These are phyloP conservation scores for Rhinocladiella similis DNA, from an alignment of 2,329 filamentous ascomycete genomes.

Conservation along the genomic window DNA sequence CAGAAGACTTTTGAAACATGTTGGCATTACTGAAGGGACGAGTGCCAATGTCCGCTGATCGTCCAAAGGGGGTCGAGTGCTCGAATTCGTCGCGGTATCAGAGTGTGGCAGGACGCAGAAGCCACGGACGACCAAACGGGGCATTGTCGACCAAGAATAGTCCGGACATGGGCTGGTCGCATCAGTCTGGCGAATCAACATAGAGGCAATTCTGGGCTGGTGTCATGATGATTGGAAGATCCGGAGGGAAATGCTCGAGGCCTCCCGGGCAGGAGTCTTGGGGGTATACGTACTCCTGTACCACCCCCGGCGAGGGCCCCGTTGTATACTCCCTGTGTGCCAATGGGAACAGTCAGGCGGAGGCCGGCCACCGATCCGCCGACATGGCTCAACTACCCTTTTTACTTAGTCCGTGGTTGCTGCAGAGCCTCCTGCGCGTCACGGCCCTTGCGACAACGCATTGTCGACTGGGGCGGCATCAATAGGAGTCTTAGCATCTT, in stretches of 20 bases:
- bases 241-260: not conserved
- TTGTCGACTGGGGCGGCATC: no score
- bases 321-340: not conserved
- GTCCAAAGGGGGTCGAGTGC: not conserved
- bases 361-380: not conserved
- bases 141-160: constrained; percentile 1
- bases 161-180: not conserved
- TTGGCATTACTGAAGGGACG: not conserved
- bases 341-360: not conserved
- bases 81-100: not conserved
- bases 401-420: not conserved
- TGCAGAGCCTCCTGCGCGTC: not conserved
- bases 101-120: not conserved
- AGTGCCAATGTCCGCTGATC: constrained; percentile 1
- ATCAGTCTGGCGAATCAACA: not conserved
- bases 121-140: not conserved
- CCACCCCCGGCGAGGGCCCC: no score
- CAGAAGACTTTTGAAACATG: no score
- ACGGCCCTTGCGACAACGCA: not conserved
- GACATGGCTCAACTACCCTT: not conserved
- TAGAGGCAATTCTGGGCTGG: not conserved
- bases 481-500: no score
- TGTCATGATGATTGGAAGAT: not conserved
- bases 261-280: not conserved
- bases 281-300: not conserved